Conservation (phyloP, 2,329 filamentous ascomycete genomes). For the Colletotrichum plurivorum region DNA sequence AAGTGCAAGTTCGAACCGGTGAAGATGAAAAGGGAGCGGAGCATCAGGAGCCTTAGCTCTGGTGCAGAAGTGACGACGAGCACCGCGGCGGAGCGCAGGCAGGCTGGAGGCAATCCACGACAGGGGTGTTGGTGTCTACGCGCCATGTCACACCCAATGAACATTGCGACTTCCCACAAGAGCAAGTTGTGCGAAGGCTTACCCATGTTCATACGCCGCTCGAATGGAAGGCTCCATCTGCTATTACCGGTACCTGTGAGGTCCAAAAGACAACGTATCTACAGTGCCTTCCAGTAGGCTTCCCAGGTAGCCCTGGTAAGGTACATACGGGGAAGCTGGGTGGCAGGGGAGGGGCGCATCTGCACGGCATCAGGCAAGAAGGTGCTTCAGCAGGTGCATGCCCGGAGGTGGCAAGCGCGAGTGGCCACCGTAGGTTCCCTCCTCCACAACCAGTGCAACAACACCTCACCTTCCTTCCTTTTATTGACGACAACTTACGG, state of each 20-base stretch:
- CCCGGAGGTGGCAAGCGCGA: too few species aligned
- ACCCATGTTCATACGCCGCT: not conserved
- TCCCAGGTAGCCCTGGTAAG: too few species aligned
- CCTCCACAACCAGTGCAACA: too few species aligned
- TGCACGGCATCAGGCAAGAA: slow-evolving; percentile 10
- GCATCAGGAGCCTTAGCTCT: slow-evolving; percentile 6
- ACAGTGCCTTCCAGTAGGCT: too few species aligned
- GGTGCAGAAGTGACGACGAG: not conserved
- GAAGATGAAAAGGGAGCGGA: not conserved
- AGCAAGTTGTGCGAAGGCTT: slow-evolving; percentile 6
- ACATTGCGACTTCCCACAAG: not conserved
- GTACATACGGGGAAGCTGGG: not conserved
- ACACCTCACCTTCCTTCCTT: too few species aligned
- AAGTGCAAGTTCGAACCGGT: not conserved
- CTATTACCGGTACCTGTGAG: too few species aligned
- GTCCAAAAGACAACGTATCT: too few species aligned
- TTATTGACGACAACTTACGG: too few species aligned
- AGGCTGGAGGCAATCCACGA: not conserved
- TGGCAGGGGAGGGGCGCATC: not conserved
- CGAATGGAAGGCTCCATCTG: not conserved
- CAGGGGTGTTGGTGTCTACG: not conserved
- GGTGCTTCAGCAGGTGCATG: slow-evolving; percentile 16
- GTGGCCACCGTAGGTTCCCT: too few species aligned
- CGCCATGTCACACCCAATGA: slow-evolving; percentile 4
- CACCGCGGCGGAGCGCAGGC: not conserved